These are phyloP conservation scores for Licmophora abbreviata DNA, from an alignment of 108 stramenopile genomes.

Conservation along the genomic window DNA sequence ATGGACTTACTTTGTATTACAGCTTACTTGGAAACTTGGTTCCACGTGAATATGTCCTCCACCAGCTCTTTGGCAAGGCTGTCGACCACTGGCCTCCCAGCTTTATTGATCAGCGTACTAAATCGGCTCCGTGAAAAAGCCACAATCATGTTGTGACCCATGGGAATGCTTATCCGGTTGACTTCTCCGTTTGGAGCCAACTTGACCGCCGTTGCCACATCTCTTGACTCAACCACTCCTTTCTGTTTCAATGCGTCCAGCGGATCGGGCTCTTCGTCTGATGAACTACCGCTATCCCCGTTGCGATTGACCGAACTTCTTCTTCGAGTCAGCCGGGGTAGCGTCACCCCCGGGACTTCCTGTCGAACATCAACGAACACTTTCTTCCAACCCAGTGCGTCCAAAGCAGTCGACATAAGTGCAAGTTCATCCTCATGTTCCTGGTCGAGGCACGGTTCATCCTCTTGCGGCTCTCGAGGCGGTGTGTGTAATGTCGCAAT, in stretches of 20 bases:
- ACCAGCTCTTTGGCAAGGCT: constrained; percentile 61
- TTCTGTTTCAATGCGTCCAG: constrained; percentile 20
- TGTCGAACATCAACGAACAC: constrained; percentile 78
- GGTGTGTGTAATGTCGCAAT: constrained; percentile 28
- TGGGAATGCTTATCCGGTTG: constrained; percentile 43
- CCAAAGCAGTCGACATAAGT: constrained; percentile 62
- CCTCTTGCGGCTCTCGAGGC: neutral
- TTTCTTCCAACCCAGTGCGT: constrained; percentile 82
- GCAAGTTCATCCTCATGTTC: constrained; percentile 24
- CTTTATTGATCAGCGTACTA: constrained; percentile 53
- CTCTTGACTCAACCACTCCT: constrained; percentile 41
- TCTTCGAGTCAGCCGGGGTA: constrained; percentile 8
- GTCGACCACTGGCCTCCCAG: constrained; percentile 76
- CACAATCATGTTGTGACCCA: constrained; percentile 83
- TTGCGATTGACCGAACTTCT: constrained; percentile 4
- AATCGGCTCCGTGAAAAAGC: constrained; percentile 60
- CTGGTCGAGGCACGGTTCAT: neutral
- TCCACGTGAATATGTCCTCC: constrained; percentile 33
- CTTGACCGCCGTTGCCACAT: constrained; percentile 28
- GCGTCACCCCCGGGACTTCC: constrained; percentile 28
- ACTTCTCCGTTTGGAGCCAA: constrained; percentile 8
- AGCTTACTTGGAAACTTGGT: no score
- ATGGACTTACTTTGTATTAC: no score
- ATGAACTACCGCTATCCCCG: constrained; percentile 1
- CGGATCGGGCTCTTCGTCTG: neutral